These are phyloP conservation scores for Saccharum officinarum DNA, from an alignment of 176 grass and related monocot species.

Conservation along the genomic window DNA sequence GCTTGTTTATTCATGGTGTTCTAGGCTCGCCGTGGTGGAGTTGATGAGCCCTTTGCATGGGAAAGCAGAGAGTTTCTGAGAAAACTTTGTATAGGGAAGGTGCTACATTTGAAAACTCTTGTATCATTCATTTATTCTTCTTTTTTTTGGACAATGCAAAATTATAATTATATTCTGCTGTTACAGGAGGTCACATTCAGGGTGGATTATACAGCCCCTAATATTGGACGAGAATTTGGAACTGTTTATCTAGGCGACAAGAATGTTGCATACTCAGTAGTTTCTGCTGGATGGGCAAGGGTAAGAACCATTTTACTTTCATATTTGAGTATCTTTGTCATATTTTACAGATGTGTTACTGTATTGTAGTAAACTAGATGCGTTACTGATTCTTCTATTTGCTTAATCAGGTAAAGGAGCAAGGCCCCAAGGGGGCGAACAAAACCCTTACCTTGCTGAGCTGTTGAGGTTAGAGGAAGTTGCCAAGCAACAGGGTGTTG, in stretches of 20 bases:
- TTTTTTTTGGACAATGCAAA: constrained; percentile 3
- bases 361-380: neutral
- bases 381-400: constrained; percentile 24
- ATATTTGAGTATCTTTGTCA: neutral
- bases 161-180: constrained; percentile 31
- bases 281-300: constrained; percentile 94
- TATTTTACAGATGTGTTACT: neutral
- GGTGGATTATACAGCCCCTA: constrained; percentile 86
- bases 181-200: constrained; percentile 87
- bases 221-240: constrained; percentile 90
- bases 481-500: constrained; percentile 89
- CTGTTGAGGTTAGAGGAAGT: constrained; percentile 72
- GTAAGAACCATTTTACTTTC: constrained; percentile 34
- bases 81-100: constrained; percentile 91
- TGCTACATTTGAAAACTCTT: constrained; percentile 22
- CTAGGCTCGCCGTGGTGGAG: constrained; percentile 82
- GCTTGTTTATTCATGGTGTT: constrained; percentile 30
- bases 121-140: constrained; percentile 6
- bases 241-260: constrained; percentile 90
- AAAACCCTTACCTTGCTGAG: constrained; percentile 64
- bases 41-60: constrained; percentile 99
- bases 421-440: constrained; percentile 77
- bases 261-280: constrained; percentile 72
- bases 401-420: constrained; percentile 64
- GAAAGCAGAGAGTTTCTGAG: constrained; percentile 88